Conservation (phyloP, 495 filamentous ascomycete species). For the Trichoderma gamsii region DNA sequence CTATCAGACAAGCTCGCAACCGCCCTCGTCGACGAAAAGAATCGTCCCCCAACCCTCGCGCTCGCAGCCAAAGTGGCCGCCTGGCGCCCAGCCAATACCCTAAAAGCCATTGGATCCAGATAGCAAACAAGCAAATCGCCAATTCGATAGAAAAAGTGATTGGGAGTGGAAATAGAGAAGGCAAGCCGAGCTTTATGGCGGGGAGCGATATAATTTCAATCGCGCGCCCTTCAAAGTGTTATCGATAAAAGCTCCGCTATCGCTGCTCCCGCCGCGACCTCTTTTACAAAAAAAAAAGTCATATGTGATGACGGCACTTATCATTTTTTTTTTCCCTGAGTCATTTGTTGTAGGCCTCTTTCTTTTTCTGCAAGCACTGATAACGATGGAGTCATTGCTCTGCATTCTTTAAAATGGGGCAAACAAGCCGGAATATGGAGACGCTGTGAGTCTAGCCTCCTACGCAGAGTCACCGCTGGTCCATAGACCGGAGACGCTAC, state of each 20-base stretch:
- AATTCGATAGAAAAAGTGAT: neutral
- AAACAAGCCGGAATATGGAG: neutral
- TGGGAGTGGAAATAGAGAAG: neutral
- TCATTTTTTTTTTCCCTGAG: neutral
- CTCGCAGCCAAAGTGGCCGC: neutral
- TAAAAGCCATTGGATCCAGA: constrained; percentile 1
- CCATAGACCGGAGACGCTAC: neutral
- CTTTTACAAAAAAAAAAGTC: neutral
- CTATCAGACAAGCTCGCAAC: constrained; percentile 26
- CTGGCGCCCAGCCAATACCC: constrained; percentile 2
- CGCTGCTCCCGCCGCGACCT: neutral
- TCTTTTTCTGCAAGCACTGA: neutral
- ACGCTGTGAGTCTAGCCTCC: neutral
- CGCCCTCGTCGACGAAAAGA: constrained; percentile 7
- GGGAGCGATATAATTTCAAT: constrained; percentile 6
- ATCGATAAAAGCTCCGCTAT: constrained; percentile 15
- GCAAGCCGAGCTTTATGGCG: neutral
- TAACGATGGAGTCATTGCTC: neutral
- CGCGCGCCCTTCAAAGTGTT: neutral
- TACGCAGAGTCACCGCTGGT: neutral
- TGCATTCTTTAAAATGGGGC: neutral
- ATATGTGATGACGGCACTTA: neutral
- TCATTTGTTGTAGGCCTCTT: neutral
- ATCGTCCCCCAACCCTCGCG: neutral
- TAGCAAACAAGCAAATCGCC: neutral